These are phyloP conservation scores for Entomortierella lignicola DNA, from an alignment of 192 early-diverging fungal genomes.

Conservation along the genomic window DNA sequence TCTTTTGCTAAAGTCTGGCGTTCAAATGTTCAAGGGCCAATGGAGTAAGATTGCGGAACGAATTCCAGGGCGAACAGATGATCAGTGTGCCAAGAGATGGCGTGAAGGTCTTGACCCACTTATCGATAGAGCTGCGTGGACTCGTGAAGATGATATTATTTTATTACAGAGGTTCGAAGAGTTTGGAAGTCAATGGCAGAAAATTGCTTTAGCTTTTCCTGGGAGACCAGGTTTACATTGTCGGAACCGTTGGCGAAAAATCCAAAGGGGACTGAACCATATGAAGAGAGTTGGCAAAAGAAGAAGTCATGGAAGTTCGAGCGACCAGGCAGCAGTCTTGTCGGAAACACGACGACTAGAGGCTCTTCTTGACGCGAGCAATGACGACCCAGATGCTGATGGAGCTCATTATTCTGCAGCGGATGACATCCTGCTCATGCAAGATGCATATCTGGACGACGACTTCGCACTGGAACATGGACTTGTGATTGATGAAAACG, in stretches of 20 bases:
- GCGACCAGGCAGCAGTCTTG: constrained; percentile 3
- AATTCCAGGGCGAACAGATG: constrained; percentile 84
- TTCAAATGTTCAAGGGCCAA: constrained; percentile 75
- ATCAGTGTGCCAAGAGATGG: constrained; percentile 93
- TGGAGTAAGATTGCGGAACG: constrained; percentile 87
- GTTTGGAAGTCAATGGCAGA: constrained; percentile 83
- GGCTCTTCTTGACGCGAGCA: constrained; percentile 22
- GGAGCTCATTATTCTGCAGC: constrained; percentile 2
- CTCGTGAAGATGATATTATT: constrained; percentile 70
- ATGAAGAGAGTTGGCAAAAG: constrained; percentile 42
- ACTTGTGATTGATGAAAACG: constrained; percentile 5
- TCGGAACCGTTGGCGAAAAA: constrained; percentile 83
- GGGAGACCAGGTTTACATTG: constrained; percentile 83
- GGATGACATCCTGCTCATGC: constrained; percentile 28
- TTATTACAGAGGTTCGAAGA: constrained; percentile 71
- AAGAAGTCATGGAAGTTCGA: constrained; percentile 9
- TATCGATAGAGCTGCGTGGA: constrained; percentile 80
- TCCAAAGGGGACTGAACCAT: constrained; percentile 66
- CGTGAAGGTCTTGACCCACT: constrained; percentile 86
- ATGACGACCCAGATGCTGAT: constrained; percentile 16
- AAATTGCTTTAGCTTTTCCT: constrained; percentile 80
- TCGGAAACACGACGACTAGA: constrained; percentile 24
- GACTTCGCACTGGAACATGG: constrained; percentile 27
- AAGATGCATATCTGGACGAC: constrained; percentile 32
- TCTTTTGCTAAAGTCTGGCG: constrained; percentile 73